Percentiles rank a stretch among this genome's conserved stretches.
These are phyloP conservation scores for Pestalotiopsis sp. DNA, from an alignment of 2,329 filamentous ascomycete genomes.

Conservation along the genomic window DNA sequence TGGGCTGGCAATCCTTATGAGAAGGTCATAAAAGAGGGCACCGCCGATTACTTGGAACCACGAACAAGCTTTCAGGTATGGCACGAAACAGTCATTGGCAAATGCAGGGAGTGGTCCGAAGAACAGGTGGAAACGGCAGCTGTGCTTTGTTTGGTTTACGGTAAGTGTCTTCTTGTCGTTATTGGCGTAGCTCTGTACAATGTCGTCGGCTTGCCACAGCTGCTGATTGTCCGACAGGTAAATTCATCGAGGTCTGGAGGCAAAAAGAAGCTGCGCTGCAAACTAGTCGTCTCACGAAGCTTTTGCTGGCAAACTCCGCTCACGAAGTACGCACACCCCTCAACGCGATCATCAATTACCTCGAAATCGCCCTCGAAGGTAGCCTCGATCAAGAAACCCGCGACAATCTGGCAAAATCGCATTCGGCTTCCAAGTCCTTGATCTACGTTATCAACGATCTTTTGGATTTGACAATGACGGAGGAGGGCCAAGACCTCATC, in stretches of 20 bases:
- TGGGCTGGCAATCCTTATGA: slow-evolving; percentile 90
- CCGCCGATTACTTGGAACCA: slow-evolving; percentile 74
- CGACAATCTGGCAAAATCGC: slow-evolving; percentile 81
- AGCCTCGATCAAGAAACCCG: slow-evolving; percentile 77
- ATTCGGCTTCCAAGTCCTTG: slow-evolving; percentile 88
- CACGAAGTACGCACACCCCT: slow-evolving; percentile 90
- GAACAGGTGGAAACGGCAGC: slow-evolving; percentile 89
- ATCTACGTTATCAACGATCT: slow-evolving; percentile 95
- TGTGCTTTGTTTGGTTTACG: slow-evolving; percentile 84
- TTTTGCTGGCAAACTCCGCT: slow-evolving; percentile 84
- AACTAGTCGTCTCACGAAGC: slow-evolving; percentile 75
- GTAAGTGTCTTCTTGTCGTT: slow-evolving; percentile 48
- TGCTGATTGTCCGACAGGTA: slow-evolving; percentile 37
- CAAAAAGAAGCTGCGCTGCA: slow-evolving; percentile 86
- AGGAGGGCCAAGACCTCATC: slow-evolving; percentile 76
- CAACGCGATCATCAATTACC: slow-evolving; percentile 93
- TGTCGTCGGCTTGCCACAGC: neutral
- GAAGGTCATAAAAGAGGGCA: slow-evolving; percentile 73
- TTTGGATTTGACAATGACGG: slow-evolving; percentile 83
- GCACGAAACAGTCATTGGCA: slow-evolving; percentile 79
- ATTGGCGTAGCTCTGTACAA: neutral
- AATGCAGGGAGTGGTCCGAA: slow-evolving; percentile 85
- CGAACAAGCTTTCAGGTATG: slow-evolving; percentile 78
- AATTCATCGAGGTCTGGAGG: slow-evolving; percentile 90
- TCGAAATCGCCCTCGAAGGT: slow-evolving; percentile 88